These are phyloP conservation scores for Emiliania huxleyi DNA, from an alignment of 78 protist species.

Conservation along the genomic window DNA sequence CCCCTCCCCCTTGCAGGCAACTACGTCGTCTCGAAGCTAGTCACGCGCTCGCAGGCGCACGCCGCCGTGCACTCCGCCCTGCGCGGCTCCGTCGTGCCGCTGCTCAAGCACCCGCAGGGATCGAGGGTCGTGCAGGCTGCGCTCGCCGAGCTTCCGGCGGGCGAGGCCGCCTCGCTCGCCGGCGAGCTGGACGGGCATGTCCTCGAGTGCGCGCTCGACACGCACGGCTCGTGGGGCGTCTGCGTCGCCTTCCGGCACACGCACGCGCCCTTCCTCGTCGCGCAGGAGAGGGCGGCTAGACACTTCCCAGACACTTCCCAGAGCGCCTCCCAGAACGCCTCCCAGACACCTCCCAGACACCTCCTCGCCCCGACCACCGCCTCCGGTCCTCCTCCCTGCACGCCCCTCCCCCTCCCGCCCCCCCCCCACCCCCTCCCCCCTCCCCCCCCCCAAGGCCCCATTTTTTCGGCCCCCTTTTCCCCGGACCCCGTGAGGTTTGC, in stretches of 20 bases:
- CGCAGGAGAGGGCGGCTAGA: too few species aligned
- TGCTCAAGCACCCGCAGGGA: neutral
- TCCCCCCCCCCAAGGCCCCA: too few species aligned
- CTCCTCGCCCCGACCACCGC: neutral
- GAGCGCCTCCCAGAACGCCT: neutral
- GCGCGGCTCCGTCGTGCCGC: neutral
- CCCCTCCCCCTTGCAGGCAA: too few species aligned
- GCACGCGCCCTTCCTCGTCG: conserved; percentile 7
- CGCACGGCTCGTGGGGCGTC: conserved; percentile 18
- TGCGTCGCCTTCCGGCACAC: neutral
- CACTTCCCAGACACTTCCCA: too few species aligned
- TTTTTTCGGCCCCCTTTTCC: too few species aligned
- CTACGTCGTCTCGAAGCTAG: neutral
- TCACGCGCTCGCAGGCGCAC: neutral
- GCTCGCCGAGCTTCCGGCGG: neutral
- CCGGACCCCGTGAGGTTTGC: too few species aligned
- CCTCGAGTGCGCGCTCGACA: neutral
- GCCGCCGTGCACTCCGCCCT: neutral
- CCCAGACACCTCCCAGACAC: neutral
- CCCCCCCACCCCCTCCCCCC: neutral
- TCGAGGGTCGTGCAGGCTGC: neutral
- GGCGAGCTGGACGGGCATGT: neutral
- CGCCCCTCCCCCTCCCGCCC: neutral
- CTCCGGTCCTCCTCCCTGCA: too few species aligned
- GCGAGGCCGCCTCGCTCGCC: neutral